These are phyloP conservation scores for Sphagnum magellanicum DNA, from an alignment of 228 moss, liverwort and hornwort genomes.

Conservation along the genomic window DNA sequence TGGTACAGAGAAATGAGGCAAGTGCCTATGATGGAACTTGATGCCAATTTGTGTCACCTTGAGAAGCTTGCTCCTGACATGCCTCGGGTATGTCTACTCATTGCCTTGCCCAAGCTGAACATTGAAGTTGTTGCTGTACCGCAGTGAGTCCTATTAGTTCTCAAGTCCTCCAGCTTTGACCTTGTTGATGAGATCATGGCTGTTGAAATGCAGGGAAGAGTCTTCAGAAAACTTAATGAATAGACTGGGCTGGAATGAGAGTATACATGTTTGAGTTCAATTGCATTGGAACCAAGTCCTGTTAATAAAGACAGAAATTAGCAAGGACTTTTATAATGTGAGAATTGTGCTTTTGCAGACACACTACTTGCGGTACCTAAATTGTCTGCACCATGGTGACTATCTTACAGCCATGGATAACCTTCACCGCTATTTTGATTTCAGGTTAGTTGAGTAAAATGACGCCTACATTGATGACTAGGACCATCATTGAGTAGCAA, in stretches of 20 bases:
- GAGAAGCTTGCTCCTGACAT: conserved; percentile 66
- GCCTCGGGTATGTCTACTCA: conserved; percentile 19
- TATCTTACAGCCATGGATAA: conserved; percentile 92
- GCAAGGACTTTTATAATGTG: background rate
- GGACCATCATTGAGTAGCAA: too few species aligned
- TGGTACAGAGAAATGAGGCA: conserved; percentile 20
- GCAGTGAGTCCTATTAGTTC: too few species aligned
- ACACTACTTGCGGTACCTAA: conserved; percentile 80
- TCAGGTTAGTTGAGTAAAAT: conserved; percentile 10
- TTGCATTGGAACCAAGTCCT: too few species aligned
- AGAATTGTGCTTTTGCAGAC: conserved; percentile 7
- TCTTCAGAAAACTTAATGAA: too few species aligned
- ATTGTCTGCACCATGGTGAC: conserved; percentile 66
- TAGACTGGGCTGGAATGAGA: too few species aligned
- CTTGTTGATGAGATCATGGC: too few species aligned
- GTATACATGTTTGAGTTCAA: too few species aligned
- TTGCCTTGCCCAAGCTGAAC: background rate
- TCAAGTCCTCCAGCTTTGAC: too few species aligned
- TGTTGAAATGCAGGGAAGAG: too few species aligned
- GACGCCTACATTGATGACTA: background rate
- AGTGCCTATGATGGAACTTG: conserved; percentile 32
- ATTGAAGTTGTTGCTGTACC: background rate
- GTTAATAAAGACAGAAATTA: background rate
- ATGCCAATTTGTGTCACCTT: conserved; percentile 35
- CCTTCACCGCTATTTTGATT: conserved; percentile 83